A percentile compares a stretch with the other conserved stretches of the same genome.
Conservation (phyloP, 1,284 basidiomycete species). For the Mycena citricolor region DNA sequence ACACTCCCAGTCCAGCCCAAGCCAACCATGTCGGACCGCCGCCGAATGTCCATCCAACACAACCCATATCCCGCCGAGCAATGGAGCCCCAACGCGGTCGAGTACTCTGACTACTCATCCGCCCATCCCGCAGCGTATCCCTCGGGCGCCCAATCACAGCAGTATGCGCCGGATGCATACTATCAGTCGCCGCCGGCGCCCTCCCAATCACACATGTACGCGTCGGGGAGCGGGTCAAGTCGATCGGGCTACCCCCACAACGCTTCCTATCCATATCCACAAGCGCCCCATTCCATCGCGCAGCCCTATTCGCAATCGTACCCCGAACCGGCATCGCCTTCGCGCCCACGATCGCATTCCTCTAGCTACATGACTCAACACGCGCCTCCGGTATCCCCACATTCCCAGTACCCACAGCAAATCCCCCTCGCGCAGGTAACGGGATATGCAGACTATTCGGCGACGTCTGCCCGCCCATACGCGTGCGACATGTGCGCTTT, state of each 20-base stretch:
- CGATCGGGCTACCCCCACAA: constrained; percentile 9
- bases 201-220: constrained; percentile 13
- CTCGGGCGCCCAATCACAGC: too few relatives aligned
- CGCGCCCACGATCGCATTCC: constrained; percentile 20
- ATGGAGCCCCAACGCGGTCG: constrained; percentile 12
- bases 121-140: constrained; percentile 20
- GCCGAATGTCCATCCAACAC: constrained; percentile 21
- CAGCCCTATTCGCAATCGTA: constrained; percentile 13
- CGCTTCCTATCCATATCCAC: constrained; percentile 12
- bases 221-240: constrained; percentile 18
- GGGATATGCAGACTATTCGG: constrained; percentile 55
- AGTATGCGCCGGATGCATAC: constrained; percentile 17
- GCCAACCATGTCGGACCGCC: constrained; percentile 18
- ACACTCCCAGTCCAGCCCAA: too few relatives aligned
- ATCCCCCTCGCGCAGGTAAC: constrained; percentile 35
- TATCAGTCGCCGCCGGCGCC: constrained; percentile 11
- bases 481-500: constrained; percentile 77
- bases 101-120: constrained; percentile 7
- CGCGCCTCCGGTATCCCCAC: constrained; percentile 13
- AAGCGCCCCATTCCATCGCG: constrained; percentile 3
- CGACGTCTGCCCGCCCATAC: constrained; percentile 68
- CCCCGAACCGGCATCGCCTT: constrained; percentile 6
- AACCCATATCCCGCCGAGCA: constrained; percentile 20
- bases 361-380: constrained; percentile 12
- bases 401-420: constrained; percentile 27